phyloP scores from a whole-genome alignment of 345 rosid genomes.

The Gossypium mustelinum region DNA sequence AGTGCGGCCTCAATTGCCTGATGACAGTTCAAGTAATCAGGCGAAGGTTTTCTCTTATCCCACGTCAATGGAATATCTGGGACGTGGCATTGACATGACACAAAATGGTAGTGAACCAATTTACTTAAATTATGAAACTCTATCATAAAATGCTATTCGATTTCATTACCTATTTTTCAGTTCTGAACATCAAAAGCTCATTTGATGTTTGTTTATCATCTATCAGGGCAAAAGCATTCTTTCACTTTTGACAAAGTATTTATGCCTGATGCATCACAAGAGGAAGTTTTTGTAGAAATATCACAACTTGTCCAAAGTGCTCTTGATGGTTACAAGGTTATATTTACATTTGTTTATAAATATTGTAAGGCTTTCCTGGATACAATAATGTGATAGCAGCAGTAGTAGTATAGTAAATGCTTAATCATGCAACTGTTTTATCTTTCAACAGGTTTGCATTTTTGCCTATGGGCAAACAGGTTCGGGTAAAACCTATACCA shows the following conservation, averaged over 20 bases:
- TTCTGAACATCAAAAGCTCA: constrained; percentile 4
- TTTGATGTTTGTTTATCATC: constrained; percentile 9
- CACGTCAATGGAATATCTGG: constrained; percentile 63
- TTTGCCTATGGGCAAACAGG: constrained; percentile 99
- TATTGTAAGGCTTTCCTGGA: not conserved
- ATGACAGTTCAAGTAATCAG: constrained; percentile 53
- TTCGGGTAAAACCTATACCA: constrained; percentile 91
- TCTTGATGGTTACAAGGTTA: constrained; percentile 97
- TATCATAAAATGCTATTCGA: not conserved
- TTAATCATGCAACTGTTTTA: constrained; percentile 10
- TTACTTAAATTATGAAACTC: not conserved
- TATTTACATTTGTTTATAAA: not conserved
- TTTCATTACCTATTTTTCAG: not conserved
- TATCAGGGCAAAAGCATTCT: constrained; percentile 75
- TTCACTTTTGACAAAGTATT: constrained; percentile 90
- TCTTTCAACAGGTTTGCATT: constrained; percentile 68
- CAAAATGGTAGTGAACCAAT: constrained; percentile 59
- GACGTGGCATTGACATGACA: constrained; percentile 65
- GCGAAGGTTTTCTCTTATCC: constrained; percentile 64
- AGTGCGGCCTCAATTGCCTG: constrained; percentile 81
- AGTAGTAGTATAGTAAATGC: not conserved
- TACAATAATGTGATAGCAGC: not conserved
- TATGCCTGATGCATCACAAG: constrained; percentile 66
- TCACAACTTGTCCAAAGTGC: constrained; percentile 99
- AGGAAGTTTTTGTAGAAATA: constrained; percentile 83